phyloP scores from a whole-genome alignment of 352 stramenopile genomes.

The Phytopythium aichiense region DNA sequence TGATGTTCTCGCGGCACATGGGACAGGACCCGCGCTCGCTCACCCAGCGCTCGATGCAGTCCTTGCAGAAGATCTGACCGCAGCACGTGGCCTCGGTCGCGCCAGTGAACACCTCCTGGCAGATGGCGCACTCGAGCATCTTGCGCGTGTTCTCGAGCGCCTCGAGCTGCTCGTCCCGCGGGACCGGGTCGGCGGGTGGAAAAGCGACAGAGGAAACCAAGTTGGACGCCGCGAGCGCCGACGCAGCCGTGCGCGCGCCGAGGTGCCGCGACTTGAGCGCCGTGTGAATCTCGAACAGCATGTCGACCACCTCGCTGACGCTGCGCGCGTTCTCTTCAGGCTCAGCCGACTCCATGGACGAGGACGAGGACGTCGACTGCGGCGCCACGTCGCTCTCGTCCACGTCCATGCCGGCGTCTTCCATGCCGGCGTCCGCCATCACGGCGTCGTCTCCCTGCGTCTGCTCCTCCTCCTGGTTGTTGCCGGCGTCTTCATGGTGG shows the following conservation, averaged over 20 bases:
- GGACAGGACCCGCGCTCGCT: conserved; percentile 75
- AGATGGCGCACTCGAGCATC: conserved; percentile 86
- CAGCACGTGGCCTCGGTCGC: conserved; percentile 80
- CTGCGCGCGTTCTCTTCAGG: conserved; percentile 21
- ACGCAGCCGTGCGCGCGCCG: conserved; percentile 72
- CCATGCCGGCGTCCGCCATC: neutral
- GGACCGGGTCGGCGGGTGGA: conserved; percentile 41
- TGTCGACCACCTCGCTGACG: conserved; percentile 74
- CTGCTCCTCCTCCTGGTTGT: conserved; percentile 18
- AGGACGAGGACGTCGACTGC: conserved; percentile 14
- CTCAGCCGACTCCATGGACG: conserved; percentile 10
- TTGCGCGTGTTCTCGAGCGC: conserved; percentile 76
- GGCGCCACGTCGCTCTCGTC: conserved; percentile 3
- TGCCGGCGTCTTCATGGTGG: neutral
- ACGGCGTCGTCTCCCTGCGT: neutral
- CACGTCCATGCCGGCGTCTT: conserved; percentile 1
- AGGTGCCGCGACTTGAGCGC: conserved; percentile 74
- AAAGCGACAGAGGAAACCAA: conserved; percentile 69
- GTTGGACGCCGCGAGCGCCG: conserved; percentile 68
- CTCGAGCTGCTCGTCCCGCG: conserved; percentile 74
- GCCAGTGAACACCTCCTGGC: conserved; percentile 73
- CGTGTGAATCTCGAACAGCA: conserved; percentile 84
- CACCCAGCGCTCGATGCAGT: conserved; percentile 72
- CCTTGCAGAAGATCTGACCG: conserved; percentile 83
- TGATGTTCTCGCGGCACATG: conserved; percentile 76